Evolutionary conservation across 2,329 filamentous ascomycete genomes (phyloP).

Genomic region (Alternaria novae-zelandiae): DNA sequence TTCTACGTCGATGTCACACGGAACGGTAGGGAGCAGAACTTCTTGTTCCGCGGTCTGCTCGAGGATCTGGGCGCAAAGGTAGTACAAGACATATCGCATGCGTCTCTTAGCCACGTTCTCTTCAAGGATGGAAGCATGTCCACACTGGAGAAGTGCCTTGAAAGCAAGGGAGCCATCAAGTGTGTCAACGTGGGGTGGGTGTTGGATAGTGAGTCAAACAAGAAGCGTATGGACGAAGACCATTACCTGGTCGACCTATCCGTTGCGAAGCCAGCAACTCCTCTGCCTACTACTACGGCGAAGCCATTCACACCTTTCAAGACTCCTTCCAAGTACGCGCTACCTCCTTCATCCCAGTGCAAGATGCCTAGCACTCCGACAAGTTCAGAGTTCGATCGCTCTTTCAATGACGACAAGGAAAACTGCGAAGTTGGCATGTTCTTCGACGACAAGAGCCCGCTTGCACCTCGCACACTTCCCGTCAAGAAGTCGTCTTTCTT

Average conservation of each 20-base stretch:
- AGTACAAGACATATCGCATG: constrained; percentile 71
- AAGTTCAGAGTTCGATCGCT: constrained; percentile 38
- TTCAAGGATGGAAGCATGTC: constrained; percentile 85
- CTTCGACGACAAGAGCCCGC: constrained; percentile 50
- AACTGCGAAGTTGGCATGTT: constrained; percentile 46
- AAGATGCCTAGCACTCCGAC: constrained; percentile 35
- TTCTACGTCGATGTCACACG: constrained; percentile 85
- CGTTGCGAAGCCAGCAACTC: constrained; percentile 26
- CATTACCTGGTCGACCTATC: constrained; percentile 41
- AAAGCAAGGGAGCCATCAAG: constrained; percentile 75
- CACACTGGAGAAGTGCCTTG: constrained; percentile 80
- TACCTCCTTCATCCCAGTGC: constrained; percentile 28
- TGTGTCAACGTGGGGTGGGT: constrained; percentile 91
- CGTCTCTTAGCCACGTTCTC: constrained; percentile 83
- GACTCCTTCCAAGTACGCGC: constrained; percentile 38
- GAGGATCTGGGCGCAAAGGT: constrained; percentile 82
- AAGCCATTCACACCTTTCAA: constrained; percentile 39
- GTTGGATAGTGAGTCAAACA: constrained; percentile 62
- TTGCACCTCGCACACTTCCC: constrained; percentile 49
- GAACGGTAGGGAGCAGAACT: constrained; percentile 67
- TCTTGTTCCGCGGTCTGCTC: constrained; percentile 78
- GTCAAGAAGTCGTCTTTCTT: constrained; percentile 34
- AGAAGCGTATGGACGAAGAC: constrained; percentile 42
- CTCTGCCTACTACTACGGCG: constrained; percentile 23
- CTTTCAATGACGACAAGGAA: constrained; percentile 39